Base-by-base conservation (phyloP, 805 yeast species). In the Debaryomyces tyrocola region DNA sequence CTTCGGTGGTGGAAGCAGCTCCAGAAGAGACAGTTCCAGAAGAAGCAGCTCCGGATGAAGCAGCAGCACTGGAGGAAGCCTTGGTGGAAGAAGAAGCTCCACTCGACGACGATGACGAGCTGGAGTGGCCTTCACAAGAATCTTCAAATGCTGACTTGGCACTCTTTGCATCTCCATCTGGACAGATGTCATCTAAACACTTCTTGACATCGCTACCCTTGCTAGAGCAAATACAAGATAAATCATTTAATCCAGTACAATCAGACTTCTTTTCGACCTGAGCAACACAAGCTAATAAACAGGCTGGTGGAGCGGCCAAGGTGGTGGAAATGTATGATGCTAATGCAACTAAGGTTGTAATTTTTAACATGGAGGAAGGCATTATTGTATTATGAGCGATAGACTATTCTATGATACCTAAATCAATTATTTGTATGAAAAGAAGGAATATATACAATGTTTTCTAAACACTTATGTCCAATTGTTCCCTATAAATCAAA, bases 231-330 rank as follows among this genome's bases (percentile, higher is more conserved):
- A 87, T 69, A 75, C 96, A 90, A 37, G 70, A 58, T 54, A 88
- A 73, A 60, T 86, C 82, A 64, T 79, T 79, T 64, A 89, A 65
- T 47, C 83, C 73, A 48, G 70, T 55, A 68, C 94, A 87, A 40
- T 70, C 49, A 36, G 80, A 67, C 12, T 83, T 75, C 63, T 78
- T 78, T 51, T 78, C 74, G 46, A 86, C 91, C 59, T 80, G 77
- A 47, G 89, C 78, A 48, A 87, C 92, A 79, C 96, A 90, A 35
- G 96, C 95, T 65, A 90, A 75, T 55, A 90, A 71, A 75, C 96
- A 90, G 33, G 97, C 96, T 50, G 97, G 96, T 43, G 96, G 94
- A 46, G 92, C 75, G 45, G 87, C 84, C 39, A 82, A 79, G 27
- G 77, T 76, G 28, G 74, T 59, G 20, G 78, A 70, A 47, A 74